Evolutionary conservation across 2,329 filamentous ascomycete genomes (phyloP).

Genomic region (Thermomyces lanuginosus): DNA sequence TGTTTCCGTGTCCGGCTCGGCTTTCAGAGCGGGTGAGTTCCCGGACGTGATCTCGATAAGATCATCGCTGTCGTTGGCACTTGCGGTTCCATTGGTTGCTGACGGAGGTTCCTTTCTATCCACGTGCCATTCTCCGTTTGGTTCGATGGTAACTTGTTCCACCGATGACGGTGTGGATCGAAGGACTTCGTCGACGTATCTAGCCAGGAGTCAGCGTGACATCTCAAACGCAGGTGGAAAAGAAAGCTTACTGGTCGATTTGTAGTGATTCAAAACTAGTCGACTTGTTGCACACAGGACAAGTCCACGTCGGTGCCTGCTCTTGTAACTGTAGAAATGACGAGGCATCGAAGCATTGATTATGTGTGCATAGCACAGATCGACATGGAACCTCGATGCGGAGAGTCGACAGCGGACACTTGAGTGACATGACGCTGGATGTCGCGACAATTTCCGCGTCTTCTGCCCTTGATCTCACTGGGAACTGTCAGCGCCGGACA

Average conservation of each 20-base stretch:
- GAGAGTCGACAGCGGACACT: slow-evolving; percentile 79
- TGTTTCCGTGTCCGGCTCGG: slow-evolving; percentile 24
- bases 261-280: slow-evolving; percentile 68
- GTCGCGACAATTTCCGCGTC: slow-evolving; percentile 83
- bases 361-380: slow-evolving; percentile 64
- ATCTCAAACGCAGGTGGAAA: not conserved
- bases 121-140: slow-evolving; percentile 60
- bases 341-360: slow-evolving; percentile 85
- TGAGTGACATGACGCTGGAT: slow-evolving; percentile 75
- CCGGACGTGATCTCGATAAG: slow-evolving; percentile 36
- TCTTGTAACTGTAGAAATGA: slow-evolving; percentile 90
- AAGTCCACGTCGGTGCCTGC: slow-evolving; percentile 93
- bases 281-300: slow-evolving; percentile 76
- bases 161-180: slow-evolving; percentile 50
- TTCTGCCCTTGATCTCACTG: slow-evolving; percentile 64
- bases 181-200: slow-evolving; percentile 79
- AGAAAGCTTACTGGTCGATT: slow-evolving; percentile 59
- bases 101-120: slow-evolving; percentile 28
- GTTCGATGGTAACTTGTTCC: slow-evolving; percentile 82
- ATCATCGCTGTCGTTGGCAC: slow-evolving; percentile 2
- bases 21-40: slow-evolving; percentile 3
- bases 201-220: slow-evolving; percentile 17
- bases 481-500: slow-evolving; percentile 8
- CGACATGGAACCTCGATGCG: slow-evolving; percentile 67
- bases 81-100: slow-evolving; percentile 18